Evolutionary conservation across 768 basidiomycete genomes (phyloP), one percentile per base, ranked within the genome.

Genomic region (Scleroderma citrinum): DNA sequence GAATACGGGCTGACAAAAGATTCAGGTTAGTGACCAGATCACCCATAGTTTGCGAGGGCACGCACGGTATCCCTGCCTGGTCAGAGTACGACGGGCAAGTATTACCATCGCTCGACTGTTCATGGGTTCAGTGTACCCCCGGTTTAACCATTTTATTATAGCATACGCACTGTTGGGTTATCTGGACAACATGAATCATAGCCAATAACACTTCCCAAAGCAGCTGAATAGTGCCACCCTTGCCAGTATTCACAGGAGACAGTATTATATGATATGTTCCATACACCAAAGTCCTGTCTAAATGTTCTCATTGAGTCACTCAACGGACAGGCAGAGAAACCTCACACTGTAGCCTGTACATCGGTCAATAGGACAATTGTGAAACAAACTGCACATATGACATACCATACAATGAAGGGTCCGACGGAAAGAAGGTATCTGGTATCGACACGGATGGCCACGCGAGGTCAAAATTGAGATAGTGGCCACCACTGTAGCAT

Each of bases 401-500:
- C 69, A 50, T 46, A 70, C 87, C 88, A 60, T 92, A 91, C 10
- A 79, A 58, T 5, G 80, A 60, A 52, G 65, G 72, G 58, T 92
- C 73, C 5, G 82, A 85, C 0, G 89, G 90, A 61, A 88, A 92
- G 57, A 88, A 92, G 56, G 78, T 71, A 41, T 70, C 64, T 26
- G 87, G 77, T 49, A 91, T 87, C 16, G 85, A 80, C 2, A 59
- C 55, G 5, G 88, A 89, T 2, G 88, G 89, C 64, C 74, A 90
- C 36, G 85, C 81, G 45, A 92, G 80, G 66, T 92, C 89, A 63
- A 92, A 91, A 59, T 92, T 91, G 49, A 92, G 72, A 56, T 75
- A 80, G 43, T 72, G 71, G 6, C 85, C 86, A 34, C 77, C 85
- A 42, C 87, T 90, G 53, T 31, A 53, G 42, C n/a, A 46, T 29